A percentile compares a stretch with the other conserved stretches of the same genome.
Conservation (phyloP, 2,329 filamentous ascomycete species). For the Fusarium sp. region DNA sequence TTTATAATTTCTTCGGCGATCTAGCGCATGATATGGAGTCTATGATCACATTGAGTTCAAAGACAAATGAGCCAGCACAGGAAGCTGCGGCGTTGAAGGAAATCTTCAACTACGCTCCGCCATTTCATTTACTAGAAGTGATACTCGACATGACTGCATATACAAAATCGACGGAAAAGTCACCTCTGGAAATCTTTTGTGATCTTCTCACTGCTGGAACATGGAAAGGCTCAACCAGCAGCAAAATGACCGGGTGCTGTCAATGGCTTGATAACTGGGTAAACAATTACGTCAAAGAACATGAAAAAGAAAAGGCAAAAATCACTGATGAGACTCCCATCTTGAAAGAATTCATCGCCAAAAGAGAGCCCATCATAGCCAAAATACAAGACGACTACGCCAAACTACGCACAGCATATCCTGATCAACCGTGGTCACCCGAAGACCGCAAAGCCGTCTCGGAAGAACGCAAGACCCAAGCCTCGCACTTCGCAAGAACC, state of each 20-base stretch:
- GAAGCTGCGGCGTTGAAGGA: neutral
- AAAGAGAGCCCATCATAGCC: neutral
- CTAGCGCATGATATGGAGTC: neutral
- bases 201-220: neutral
- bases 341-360: neutral
- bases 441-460: neutral
- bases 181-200: neutral
- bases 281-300: neutral
- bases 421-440: neutral
- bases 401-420: neutral
- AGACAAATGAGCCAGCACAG: neutral
- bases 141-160: neutral
- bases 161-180: accelerated
- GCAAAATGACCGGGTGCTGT: neutral
- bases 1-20: neutral
- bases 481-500: neutral
- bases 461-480: neutral
- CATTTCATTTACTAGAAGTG: neutral
- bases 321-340: accelerated
- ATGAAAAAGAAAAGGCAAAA: neutral
- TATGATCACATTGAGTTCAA: neutral
- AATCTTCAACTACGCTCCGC: neutral
- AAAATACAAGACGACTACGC: neutral
- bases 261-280: slow-evolving; percentile 1
- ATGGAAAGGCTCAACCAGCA: accelerated